Percentiles rank a stretch among this genome's conserved stretches.
Evolutionary conservation across 768 basidiomycete genomes (phyloP).

Genomic region (Naganishia onofrii): DNA sequence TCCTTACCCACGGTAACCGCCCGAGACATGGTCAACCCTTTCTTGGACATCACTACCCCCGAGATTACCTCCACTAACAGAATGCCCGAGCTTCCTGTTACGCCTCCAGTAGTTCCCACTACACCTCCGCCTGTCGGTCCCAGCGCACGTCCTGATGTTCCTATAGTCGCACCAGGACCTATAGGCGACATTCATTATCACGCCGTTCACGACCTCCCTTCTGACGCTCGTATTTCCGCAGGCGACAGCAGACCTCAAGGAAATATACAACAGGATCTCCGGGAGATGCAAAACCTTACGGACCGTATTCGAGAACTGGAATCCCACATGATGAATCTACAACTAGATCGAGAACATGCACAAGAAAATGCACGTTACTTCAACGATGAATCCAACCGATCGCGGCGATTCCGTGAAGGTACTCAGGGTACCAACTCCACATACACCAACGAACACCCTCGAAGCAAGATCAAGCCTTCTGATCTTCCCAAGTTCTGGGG

Average conservation of each 20-base stretch:
- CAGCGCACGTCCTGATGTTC: no score
- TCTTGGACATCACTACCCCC: neutral
- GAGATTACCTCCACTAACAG: neutral
- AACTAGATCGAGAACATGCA: neutral
- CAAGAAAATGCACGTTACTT: neutral
- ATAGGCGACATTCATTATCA: neutral
- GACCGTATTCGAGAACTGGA: no score
- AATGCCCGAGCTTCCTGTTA: neutral
- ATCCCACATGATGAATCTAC: neutral
- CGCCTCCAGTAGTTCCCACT: neutral
- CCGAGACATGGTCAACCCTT: neutral
- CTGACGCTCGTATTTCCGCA: neutral
- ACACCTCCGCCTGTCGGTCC: neutral
- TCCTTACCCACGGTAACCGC: neutral
- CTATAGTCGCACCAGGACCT: neutral
- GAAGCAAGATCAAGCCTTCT: slow-evolving; percentile 20
- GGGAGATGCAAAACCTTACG: neutral
- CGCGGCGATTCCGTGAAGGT: neutral
- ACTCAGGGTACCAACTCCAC: neutral
- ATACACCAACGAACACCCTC: slow-evolving; percentile 6
- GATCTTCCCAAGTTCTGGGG: slow-evolving; percentile 26
- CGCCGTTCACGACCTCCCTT: neutral
- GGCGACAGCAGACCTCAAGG: neutral
- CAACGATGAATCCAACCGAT: no score
- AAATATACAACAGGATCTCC: neutral